phyloP scores from a whole-genome alignment of 2,329 filamentous ascomycete species.

The Ophiostoma perfectum region DNA sequence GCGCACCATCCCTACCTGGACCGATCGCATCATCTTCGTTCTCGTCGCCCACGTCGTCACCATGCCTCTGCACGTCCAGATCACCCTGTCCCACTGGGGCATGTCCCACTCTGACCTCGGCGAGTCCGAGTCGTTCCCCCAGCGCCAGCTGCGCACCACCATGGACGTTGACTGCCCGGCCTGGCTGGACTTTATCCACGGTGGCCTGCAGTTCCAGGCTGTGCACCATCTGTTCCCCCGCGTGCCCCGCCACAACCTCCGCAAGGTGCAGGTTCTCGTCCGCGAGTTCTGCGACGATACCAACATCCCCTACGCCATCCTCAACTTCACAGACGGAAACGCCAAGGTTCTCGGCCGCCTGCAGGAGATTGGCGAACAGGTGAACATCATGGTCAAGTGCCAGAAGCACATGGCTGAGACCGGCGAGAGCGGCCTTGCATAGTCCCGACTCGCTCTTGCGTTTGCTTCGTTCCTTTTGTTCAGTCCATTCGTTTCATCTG shows the following conservation, averaged over 20 bases:
- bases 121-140: constrained; percentile 60
- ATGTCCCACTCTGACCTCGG: constrained; percentile 64
- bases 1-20: constrained; percentile 53
- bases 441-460: not conserved
- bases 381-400: constrained; percentile 54
- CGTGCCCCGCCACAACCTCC: constrained; percentile 62
- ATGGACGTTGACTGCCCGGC: constrained; percentile 69
- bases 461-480: too few species aligned
- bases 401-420: constrained; percentile 47
- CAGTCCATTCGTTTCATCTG: not conserved
- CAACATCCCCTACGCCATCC: constrained; percentile 56
- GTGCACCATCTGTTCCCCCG: constrained; percentile 66
- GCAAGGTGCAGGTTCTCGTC: constrained; percentile 54
- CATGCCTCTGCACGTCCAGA: constrained; percentile 65
- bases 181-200: constrained; percentile 68
- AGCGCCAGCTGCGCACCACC: constrained; percentile 64
- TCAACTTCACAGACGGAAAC: constrained; percentile 60
- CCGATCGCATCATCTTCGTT: constrained; percentile 55
- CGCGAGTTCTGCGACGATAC: constrained; percentile 61
- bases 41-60: constrained; percentile 60
- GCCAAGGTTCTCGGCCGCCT: constrained; percentile 45
- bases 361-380: constrained; percentile 56
- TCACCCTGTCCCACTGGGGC: constrained; percentile 66
- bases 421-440: constrained; percentile 39
- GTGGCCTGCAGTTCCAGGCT: constrained; percentile 67